phyloP scores from a whole-genome alignment of 495 filamentous ascomycete genomes.

The Xylaria bambusicola region DNA sequence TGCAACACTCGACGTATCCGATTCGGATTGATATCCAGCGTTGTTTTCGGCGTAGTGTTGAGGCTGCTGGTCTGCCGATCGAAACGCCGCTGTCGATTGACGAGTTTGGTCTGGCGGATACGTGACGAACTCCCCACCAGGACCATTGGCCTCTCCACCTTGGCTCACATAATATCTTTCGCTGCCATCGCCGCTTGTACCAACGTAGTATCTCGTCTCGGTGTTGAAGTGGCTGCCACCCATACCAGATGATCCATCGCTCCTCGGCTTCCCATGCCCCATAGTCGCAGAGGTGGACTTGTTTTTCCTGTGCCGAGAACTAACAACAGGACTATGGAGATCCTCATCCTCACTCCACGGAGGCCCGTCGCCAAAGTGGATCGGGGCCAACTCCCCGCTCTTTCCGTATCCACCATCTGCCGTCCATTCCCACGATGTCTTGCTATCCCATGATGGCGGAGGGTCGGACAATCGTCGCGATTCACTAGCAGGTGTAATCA shows the following conservation, averaged over 20 bases:
- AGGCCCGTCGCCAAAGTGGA: constrained; percentile 87
- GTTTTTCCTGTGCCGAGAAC: constrained; percentile 77
- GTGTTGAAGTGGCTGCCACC: constrained; percentile 46
- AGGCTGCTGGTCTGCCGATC: constrained; percentile 42
- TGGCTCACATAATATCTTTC: constrained; percentile 77
- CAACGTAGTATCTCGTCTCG: constrained; percentile 65
- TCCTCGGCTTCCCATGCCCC: constrained; percentile 38
- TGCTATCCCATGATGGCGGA: constrained; percentile 61
- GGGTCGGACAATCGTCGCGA: constrained; percentile 79
- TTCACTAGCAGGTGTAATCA: constrained; percentile 85
- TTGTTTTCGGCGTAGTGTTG: constrained; percentile 62
- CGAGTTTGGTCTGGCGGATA: constrained; percentile 68
- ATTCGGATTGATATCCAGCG: constrained; percentile 55
- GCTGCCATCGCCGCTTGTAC: constrained; percentile 70
- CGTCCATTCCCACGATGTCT: constrained; percentile 58
- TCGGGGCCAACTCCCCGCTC: constrained; percentile 71
- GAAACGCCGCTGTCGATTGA: constrained; percentile 52
- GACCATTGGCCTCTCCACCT: constrained; percentile 67
- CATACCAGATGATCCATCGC: constrained; percentile 44
- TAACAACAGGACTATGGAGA: constrained; percentile 83
- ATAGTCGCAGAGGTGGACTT: constrained; percentile 64
- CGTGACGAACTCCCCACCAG: constrained; percentile 78
- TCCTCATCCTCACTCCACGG: constrained; percentile 99
- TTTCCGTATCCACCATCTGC: constrained; percentile 42
- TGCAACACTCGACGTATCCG: constrained; percentile 59